phyloP scores from a whole-genome alignment of 305 asterid species.

The Rubia occidens region DNA sequence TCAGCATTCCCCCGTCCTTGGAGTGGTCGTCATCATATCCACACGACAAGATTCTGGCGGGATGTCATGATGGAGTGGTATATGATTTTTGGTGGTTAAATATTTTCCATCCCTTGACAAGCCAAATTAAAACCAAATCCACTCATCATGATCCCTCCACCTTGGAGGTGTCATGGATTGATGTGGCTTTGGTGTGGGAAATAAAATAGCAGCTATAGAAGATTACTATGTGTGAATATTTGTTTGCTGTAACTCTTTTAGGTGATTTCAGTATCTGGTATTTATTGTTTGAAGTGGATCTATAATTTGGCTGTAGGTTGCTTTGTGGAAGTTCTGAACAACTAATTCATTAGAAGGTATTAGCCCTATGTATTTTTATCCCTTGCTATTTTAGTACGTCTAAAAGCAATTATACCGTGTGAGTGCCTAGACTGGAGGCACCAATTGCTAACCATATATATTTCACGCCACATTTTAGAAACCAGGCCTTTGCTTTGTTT shows the following conservation, averaged over 20 bases:
- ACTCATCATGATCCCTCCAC: neutral
- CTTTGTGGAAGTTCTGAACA: constrained; percentile 69
- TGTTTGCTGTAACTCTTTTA: neutral
- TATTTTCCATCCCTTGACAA: neutral
- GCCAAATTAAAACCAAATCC: neutral
- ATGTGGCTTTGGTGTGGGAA: neutral
- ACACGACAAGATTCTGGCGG: constrained; percentile 73
- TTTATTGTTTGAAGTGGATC: constrained; percentile 18
- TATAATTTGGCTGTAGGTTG: constrained; percentile 47
- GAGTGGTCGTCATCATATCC: constrained; percentile 87
- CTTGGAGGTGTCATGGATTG: neutral
- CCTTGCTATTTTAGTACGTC: neutral
- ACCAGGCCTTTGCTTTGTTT: constrained; percentile 78
- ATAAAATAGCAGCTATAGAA: neutral
- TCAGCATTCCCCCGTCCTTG: constrained; percentile 75
- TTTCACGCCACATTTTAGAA: constrained; percentile 31
- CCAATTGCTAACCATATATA: neutral
- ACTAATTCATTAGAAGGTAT: constrained; percentile 61
- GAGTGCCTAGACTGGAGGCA: neutral
- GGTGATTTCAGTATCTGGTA: constrained; percentile 7
- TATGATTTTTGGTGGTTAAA: neutral
- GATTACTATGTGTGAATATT: neutral
- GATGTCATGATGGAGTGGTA: constrained; percentile 99
- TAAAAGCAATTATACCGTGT: neutral
- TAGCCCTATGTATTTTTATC: constrained; percentile 12